A percentile compares a stretch with the other conserved stretches of the same genome.
Conservation (phyloP, 495 filamentous ascomycete genomes). For the Alectoria sarmentosa region DNA sequence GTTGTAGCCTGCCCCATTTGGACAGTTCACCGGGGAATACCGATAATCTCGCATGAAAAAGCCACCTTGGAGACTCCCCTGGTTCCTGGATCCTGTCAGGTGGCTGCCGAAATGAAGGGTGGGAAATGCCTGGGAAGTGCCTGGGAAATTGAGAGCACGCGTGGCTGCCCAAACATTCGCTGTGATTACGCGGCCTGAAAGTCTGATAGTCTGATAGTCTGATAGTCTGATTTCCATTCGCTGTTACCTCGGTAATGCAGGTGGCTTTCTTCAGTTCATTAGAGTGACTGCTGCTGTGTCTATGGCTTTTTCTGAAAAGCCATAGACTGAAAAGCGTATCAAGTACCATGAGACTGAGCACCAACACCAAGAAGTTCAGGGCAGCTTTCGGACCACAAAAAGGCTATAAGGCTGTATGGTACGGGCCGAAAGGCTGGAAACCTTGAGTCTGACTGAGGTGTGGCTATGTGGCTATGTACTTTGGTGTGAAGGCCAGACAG, state of each 20-base stretch:
- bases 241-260: background rate
- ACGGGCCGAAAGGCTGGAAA: background rate
- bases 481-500: too few relatives aligned
- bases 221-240: background rate
- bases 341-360: background rate
- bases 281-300: background rate
- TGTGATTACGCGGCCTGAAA: background rate
- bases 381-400: background rate
- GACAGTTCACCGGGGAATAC: background rate
- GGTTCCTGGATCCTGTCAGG: background rate
- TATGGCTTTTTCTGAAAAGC: background rate
- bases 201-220: background rate
- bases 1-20: background rate
- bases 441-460: background rate
- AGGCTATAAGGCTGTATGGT: background rate
- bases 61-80: background rate
- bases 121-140: background rate
- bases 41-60: background rate
- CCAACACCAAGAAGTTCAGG: background rate
- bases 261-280: background rate
- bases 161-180: background rate
- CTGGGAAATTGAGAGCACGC: background rate
- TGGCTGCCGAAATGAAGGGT: background rate
- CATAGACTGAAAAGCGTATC: too few relatives aligned
- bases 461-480: too few relatives aligned